These are phyloP conservation scores for Mortierella sp. DNA, from an alignment of 371 early-diverging fungal genomes.

Conservation along the genomic window DNA sequence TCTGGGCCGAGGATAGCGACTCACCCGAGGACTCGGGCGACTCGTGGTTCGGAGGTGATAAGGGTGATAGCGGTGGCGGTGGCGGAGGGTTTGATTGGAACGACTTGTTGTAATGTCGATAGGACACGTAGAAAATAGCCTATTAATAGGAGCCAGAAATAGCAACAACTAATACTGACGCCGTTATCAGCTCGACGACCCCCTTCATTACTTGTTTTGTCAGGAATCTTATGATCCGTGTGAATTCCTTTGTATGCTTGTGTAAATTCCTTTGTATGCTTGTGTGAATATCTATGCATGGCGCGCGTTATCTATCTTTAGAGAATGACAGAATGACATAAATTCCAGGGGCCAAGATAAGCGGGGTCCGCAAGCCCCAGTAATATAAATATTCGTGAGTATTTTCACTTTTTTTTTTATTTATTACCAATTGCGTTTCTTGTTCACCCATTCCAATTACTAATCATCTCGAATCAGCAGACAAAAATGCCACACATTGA, in stretches of 20 bases:
- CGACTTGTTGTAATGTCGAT: slow-evolving; percentile 23
- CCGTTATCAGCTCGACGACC: no score
- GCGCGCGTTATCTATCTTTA: no score
- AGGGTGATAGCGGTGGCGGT: slow-evolving; percentile 18
- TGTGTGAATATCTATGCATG: no score
- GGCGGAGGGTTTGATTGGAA: slow-evolving; percentile 41
- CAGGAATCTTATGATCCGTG: no score
- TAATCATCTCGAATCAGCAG: background rate
- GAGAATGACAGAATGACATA: no score
- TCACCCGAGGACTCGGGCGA: slow-evolving; percentile 20
- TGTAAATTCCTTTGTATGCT: no score
- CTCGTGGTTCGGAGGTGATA: slow-evolving; percentile 39
- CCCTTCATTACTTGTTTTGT: no score
- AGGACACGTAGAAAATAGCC: background rate
- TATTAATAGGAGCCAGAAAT: background rate
- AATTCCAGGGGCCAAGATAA: no score
- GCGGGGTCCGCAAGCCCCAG: no score
- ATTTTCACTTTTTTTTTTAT: no score
- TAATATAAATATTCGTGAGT: background rate
- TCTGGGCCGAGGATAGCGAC: slow-evolving; percentile 33
- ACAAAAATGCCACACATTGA: slow-evolving; percentile 41
- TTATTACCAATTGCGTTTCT: background rate
- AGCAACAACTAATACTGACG: no score
- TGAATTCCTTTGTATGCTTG: no score
- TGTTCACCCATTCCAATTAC: background rate